These are phyloP conservation scores for Petunia secreta DNA, from an alignment of 257 asterid species.

Conservation along the genomic window DNA sequence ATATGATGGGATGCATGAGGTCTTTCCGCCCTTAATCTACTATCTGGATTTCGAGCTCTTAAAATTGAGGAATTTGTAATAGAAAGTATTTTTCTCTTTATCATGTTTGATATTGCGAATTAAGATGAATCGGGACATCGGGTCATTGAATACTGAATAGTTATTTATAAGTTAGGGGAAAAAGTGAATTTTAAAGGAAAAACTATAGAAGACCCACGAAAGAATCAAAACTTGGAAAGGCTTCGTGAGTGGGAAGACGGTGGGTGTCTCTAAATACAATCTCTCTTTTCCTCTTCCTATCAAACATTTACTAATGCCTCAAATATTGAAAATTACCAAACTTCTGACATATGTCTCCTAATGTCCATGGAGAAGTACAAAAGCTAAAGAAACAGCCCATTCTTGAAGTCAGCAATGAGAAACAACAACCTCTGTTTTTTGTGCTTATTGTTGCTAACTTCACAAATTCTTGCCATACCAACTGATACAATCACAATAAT, in stretches of 20 bases:
- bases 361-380: background rate
- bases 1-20: too few relatives aligned
- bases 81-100: too few relatives aligned
- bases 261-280: background rate
- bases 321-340: background rate
- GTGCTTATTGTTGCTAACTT: constrained; percentile 3
- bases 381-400: background rate
- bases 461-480: constrained; percentile 17
- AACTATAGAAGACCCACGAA: too few relatives aligned
- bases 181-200: too few relatives aligned
- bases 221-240: background rate
- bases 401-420: background rate
- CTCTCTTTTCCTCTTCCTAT: background rate
- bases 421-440: background rate
- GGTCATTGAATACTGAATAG: too few relatives aligned
- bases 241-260: background rate
- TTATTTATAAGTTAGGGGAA: too few relatives aligned
- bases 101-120: too few relatives aligned
- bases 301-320: background rate
- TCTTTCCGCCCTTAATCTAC: too few relatives aligned
- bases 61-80: too few relatives aligned
- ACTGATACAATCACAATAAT: constrained; percentile 33
- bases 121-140: too few relatives aligned
- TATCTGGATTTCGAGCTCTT: too few relatives aligned
- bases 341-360: background rate